These are phyloP conservation scores for Oryza glumipatula DNA, from an alignment of 176 grass and related monocot genomes.

Conservation along the genomic window DNA sequence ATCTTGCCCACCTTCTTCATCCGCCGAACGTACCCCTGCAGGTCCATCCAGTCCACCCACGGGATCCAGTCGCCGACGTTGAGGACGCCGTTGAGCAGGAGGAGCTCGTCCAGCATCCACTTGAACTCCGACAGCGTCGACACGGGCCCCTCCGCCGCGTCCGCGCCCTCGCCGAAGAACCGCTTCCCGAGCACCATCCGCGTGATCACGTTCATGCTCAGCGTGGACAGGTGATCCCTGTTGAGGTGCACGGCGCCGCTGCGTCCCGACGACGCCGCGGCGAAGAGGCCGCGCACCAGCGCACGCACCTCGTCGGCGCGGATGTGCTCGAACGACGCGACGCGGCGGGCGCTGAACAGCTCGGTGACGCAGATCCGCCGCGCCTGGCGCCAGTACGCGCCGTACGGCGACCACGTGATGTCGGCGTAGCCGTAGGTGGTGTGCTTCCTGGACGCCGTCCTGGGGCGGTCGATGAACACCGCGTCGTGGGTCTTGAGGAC, in stretches of 20 bases:
- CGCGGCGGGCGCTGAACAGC: conserved; percentile 44
- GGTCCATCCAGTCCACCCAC: conserved; percentile 45
- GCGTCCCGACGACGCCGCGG: background rate
- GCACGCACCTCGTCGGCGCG: conserved; percentile 39
- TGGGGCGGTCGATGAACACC: conserved; percentile 41
- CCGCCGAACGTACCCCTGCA: conserved; percentile 55
- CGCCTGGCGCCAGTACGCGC: conserved; percentile 52
- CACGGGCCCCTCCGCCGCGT: conserved; percentile 14
- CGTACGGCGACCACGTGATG: conserved; percentile 54
- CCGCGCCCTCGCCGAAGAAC: background rate
- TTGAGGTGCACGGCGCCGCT: conserved; percentile 26
- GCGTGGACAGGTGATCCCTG: conserved; percentile 30
- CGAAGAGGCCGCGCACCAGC: conserved; percentile 19
- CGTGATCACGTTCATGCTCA: conserved; percentile 52
- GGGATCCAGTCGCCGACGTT: conserved; percentile 58
- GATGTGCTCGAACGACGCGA: conserved; percentile 50
- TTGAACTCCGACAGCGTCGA: conserved; percentile 51
- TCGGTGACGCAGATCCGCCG: conserved; percentile 47
- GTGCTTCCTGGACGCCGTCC: conserved; percentile 43
- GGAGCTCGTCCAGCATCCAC: conserved; percentile 50
- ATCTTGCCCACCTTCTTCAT: conserved; percentile 47
- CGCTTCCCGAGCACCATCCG: conserved; percentile 53
- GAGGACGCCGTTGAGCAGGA: conserved; percentile 51
- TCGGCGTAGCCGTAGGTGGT: conserved; percentile 52
- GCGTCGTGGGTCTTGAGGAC: conserved; percentile 54